Percentiles rank a stretch among this genome's conserved stretches.
These are phyloP conservation scores for Podaxis sp. DNA, from an alignment of 768 basidiomycete genomes.

Conservation along the genomic window DNA sequence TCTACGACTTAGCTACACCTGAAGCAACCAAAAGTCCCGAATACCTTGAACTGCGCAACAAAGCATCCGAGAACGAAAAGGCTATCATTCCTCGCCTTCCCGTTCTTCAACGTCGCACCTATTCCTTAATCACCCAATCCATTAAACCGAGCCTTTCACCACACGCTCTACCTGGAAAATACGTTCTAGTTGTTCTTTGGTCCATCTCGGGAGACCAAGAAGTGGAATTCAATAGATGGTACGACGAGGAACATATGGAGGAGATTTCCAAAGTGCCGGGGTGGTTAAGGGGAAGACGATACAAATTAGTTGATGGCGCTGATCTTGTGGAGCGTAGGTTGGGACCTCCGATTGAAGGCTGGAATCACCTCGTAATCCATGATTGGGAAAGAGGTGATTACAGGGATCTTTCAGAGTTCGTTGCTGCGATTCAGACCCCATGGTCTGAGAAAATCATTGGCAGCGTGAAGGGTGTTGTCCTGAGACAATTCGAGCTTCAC, in stretches of 20 bases:
- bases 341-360: not conserved
- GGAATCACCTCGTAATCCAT: constrained; percentile 31
- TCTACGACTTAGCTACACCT: constrained; percentile 24
- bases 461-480: constrained; percentile 13
- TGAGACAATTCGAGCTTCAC: constrained; percentile 23
- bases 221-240: constrained; percentile 24
- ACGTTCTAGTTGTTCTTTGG: not conserved
- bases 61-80: constrained; percentile 22
- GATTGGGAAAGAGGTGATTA: constrained; percentile 21
- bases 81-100: constrained; percentile 20
- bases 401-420: constrained; percentile 19
- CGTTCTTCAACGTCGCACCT: constrained; percentile 22
- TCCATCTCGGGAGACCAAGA: constrained; percentile 15
- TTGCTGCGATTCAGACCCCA: constrained; percentile 20
- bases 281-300: constrained; percentile 4
- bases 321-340: not conserved
- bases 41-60: constrained; percentile 19
- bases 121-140: constrained; percentile 16
- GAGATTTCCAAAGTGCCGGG: constrained; percentile 1
- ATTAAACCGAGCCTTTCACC: not conserved
- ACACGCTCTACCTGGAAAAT: constrained; percentile 1
- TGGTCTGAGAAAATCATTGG: constrained; percentile 21
- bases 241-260: constrained; percentile 5
- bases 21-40: constrained; percentile 19
- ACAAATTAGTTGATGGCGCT: constrained; percentile 1